These are phyloP conservation scores for Raphanus hybrid DNA, from an alignment of 441 rosid genomes.

Conservation along the genomic window DNA sequence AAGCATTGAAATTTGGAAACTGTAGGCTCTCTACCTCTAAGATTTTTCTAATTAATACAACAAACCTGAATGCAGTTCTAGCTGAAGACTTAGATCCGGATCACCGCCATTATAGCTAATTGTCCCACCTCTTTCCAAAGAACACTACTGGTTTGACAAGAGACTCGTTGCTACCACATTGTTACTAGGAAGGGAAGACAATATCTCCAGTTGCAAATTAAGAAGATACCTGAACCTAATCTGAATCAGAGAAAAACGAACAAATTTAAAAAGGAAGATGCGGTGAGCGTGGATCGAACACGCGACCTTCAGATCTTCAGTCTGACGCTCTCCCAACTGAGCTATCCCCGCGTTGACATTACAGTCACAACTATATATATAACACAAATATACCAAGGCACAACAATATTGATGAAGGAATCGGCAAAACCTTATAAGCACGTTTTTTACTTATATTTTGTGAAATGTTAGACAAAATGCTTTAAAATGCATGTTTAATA, in stretches of 20 bases:
- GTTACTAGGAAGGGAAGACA: not conserved
- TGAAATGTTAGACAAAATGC: conserved; percentile 3
- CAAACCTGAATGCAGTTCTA: not conserved
- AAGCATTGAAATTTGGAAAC: not conserved
- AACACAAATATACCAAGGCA: not conserved
- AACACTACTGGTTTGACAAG: not conserved
- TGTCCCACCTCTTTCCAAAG: not conserved
- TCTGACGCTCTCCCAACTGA: conserved; percentile 53
- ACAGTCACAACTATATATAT: not conserved
- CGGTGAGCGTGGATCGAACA: conserved; percentile 92
- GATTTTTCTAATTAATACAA: not conserved
- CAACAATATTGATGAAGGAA: not conserved
- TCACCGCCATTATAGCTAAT: not conserved
- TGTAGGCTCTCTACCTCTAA: not conserved
- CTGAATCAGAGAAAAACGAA: not conserved
- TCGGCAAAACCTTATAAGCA: not conserved
- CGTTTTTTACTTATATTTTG: not conserved
- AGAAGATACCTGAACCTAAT: not conserved
- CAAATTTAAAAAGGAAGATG: conserved; percentile 32
- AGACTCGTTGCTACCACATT: not conserved
- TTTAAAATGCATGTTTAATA: not conserved
- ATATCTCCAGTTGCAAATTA: not conserved
- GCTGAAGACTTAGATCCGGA: not conserved
- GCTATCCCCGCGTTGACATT: conserved; percentile 34
- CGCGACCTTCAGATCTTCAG: conserved; percentile 58